Evolutionary conservation across 805 yeast genomes (phyloP), one percentile per base, ranked within the genome.

Genomic region (Saccharomycopsis microspora): DNA sequence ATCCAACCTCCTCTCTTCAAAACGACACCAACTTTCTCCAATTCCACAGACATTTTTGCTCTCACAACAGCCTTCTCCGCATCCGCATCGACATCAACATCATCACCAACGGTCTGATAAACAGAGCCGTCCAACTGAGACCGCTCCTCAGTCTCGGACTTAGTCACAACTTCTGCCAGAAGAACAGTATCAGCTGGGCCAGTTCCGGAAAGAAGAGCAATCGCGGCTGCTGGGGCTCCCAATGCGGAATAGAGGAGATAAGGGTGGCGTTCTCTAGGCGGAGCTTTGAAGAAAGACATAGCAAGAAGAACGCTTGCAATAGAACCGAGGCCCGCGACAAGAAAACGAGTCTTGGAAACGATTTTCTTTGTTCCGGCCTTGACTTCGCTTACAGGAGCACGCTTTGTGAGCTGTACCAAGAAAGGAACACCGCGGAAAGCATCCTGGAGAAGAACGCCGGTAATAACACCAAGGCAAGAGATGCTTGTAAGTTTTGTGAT

Each of bases 171-270:
- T 19, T 19, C 19, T 19, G 19, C 19, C 19, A 19, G 19, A 19
- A 19, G 19, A 19, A 19, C 19, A 19, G 19, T 19, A 19, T 19
- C 19, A 19, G 19, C 19, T 19, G 19, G 19, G 19, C 19, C 19
- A 19, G 19, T 40, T 19, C 19, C 19, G 19, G 19, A 19, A 19
- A 19, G 19, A 19, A 19, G 19, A 19, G 53, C 57, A 3, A 57
- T 58, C n/a, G 64, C 51, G 6, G 77, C 67, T 36, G 67, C 41
- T 6, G 78, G 76, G 33, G 71, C 70, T n/a, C 77, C 75, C 5
- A 75, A 44, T n/a, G 81, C 70, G 43, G 82, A 69, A 60, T 84
- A 84, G 9, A 84, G 58, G 58, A 84, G 70, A 60, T 83, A 84
- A 27, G 93, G 93, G 62, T 84, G 94, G 61, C 75, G 75, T 48